Percentiles rank a stretch among this genome's conserved stretches.
These are phyloP conservation scores for Umbilicus rupestris DNA, from an alignment of 164 flowering plant species.

Conservation along the genomic window DNA sequence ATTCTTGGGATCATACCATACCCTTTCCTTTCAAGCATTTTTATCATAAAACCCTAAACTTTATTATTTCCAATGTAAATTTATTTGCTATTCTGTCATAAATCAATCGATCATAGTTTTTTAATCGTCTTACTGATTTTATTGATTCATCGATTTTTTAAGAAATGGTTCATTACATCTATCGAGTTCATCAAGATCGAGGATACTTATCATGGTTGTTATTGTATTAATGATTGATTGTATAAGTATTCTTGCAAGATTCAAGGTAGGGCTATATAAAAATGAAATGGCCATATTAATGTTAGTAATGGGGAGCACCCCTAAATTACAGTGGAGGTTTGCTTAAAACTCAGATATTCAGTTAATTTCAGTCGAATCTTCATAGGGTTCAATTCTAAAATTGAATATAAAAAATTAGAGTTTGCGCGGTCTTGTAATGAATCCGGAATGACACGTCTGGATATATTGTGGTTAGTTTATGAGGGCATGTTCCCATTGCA, in stretches of 20 bases:
- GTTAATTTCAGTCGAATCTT: too few relatives aligned
- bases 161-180: neutral
- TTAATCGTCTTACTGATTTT: neutral
- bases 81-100: too few relatives aligned
- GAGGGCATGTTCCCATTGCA: neutral
- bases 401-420: too few relatives aligned
- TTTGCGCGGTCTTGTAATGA: too few relatives aligned
- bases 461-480: neutral
- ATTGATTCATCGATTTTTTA: neutral
- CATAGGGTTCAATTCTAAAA: too few relatives aligned
- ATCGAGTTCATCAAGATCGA: neutral
- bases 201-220: too few relatives aligned
- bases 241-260: neutral
- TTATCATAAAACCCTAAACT: neutral
- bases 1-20: neutral
- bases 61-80: neutral
- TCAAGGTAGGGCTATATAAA: constrained; percentile 1
- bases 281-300: neutral
- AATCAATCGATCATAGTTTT: neutral
- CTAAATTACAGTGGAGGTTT: too few relatives aligned
- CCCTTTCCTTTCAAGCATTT: neutral
- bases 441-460: constrained; percentile 4
- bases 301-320: neutral
- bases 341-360: too few relatives aligned
- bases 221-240: neutral